A percentile compares a stretch with the other conserved stretches of the same genome.
Evolutionary conservation across 257 asterid genomes (phyloP).

Genomic region (Solanum etuberosum): DNA sequence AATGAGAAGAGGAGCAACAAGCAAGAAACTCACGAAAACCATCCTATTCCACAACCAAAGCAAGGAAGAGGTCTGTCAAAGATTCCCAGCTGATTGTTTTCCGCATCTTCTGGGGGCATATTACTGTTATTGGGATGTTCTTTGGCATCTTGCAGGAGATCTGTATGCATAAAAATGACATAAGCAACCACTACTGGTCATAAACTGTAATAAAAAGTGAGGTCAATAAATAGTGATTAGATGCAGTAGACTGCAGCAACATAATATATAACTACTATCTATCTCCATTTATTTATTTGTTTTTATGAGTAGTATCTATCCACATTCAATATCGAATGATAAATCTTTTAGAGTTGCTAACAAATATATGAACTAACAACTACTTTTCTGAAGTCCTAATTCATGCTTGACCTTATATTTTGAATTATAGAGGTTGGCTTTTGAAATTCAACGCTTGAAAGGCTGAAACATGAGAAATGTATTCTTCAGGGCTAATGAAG

Average conservation of each 20-base stretch:
- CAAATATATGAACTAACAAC: neutral
- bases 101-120: conserved; percentile 45
- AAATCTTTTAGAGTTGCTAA: neutral
- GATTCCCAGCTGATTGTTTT: conserved; percentile 51
- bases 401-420: neutral
- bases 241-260: neutral
- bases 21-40: conserved; percentile 61
- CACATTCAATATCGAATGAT: neutral
- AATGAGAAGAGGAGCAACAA: neutral
- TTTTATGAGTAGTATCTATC: neutral
- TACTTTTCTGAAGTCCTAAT: neutral
- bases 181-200: neutral
- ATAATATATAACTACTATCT: neutral
- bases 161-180: neutral
- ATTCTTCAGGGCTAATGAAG: neutral
- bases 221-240: neutral
- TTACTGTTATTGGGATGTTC: conserved; percentile 57
- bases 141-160: conserved; percentile 10
- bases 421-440: neutral
- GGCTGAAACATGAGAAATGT: neutral
- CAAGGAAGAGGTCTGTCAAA: conserved; percentile 91
- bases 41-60: conserved; percentile 92
- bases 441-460: neutral
- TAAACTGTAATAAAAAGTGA: neutral
- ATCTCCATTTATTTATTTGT: neutral